Evolutionary conservation across 2,329 filamentous ascomycete species (phyloP).

Genomic region (Didymella sp.): DNA sequence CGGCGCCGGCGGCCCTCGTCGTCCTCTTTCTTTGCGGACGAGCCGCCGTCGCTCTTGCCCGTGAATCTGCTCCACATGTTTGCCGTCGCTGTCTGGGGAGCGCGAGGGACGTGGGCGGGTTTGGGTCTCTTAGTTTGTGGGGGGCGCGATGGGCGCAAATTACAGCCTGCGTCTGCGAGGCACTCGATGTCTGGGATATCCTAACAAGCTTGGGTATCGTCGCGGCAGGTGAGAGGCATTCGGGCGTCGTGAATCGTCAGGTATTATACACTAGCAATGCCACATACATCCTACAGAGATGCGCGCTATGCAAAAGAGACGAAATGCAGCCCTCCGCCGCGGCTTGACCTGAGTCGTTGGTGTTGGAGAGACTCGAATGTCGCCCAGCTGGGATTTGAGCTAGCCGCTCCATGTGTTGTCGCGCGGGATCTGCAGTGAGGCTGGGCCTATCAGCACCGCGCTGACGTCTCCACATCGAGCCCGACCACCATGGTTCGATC

Average conservation of each 20-base stretch:
- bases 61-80: conserved; percentile 51
- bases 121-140: conserved; percentile 25
- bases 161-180: no score
- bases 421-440: conserved; percentile 8
- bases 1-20: conserved; percentile 39
- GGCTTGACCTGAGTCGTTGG: not conserved
- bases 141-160: conserved; percentile 1
- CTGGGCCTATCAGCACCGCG: conserved; percentile 10
- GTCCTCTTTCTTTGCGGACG: conserved; percentile 35
- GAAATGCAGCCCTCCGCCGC: conserved; percentile 7
- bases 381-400: conserved; percentile 6
- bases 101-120: conserved; percentile 12
- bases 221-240: conserved; percentile 29
- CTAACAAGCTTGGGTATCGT: conserved; percentile 32
- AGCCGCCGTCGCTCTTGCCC: conserved; percentile 46
- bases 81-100: conserved; percentile 7
- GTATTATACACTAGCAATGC: conserved; percentile 18
- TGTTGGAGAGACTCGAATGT: conserved; percentile 3
- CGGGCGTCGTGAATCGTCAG: conserved; percentile 41
- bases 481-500: not conserved
- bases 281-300: conserved; percentile 19
- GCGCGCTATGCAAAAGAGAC: not conserved
- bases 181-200: conserved; percentile 12
- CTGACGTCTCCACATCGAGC: conserved; percentile 3
- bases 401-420: conserved; percentile 19